Evolutionary conservation across 164 flowering plant species (phyloP), one percentile per base, ranked within the genome.

Genomic region (Houttuynia cordata): DNA sequence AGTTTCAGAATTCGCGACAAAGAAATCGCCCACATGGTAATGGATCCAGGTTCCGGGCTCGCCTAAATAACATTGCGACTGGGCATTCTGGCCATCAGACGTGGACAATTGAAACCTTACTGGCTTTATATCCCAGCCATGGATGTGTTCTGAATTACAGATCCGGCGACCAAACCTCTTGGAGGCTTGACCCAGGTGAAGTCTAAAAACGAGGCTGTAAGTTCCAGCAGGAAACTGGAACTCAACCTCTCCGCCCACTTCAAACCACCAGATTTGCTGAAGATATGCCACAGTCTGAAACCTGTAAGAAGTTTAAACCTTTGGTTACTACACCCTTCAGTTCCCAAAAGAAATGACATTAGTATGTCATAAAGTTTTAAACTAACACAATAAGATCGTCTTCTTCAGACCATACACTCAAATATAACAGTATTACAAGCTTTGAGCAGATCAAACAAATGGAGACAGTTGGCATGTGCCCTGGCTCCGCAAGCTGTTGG

Each of bases 211-310:
- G 2, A 91, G 69, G 51, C 88, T 82, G 65, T 88, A 91, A n/a
- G 77, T 81, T 17, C 91, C 97, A 10, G 58, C 60, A 8, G 97
- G 97, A 57, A 87, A 80, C 56, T 69, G 72, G 71, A 87, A 83
- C 68, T 91, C 86, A 0, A 91, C 23, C 59, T 87, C 87, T 37
- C 97, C 97, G 6, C 71, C 81, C 18, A 84, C 81, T 68, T 89
- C 86, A 41, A 89, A 73, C 96, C 96, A 86, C 96, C 96, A 89
- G 9, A 76, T 82, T 64, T 91, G 95, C 61, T 87, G 89, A 51
- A 87, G 88, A 70, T 86, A 91, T 24, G 96, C 97, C 14, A 87
- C 80, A 8, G 82, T 70, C 24, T 73, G 81, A 70, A 84, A 91
- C 62, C 95, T 86, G 57, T 58, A 55, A 54, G 40, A n/a, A 41